Base-by-base conservation (phyloP, 2,329 filamentous ascomycete genomes). In the Penicillium sp. region DNA sequence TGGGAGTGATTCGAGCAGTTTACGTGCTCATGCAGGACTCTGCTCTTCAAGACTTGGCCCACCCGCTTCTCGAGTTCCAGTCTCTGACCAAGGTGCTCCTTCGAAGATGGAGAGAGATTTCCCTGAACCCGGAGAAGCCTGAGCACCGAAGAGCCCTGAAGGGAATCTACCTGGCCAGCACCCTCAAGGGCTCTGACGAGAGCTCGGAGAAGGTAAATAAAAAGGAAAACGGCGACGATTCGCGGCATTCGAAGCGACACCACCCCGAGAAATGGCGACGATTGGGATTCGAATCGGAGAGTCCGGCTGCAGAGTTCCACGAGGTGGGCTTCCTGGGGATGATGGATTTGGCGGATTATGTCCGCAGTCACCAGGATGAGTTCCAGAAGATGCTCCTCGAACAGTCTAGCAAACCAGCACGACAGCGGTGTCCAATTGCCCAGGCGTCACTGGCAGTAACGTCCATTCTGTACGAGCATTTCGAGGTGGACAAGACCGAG, bases 321-420 rank as follows among this genome's bases (percentile, higher is more conserved):
- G 77, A 82, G 33, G 87, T 88, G 25, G 93, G 93, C 0, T 97
- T 91, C 66, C 72, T 98, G 46, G 93, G 93, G 25, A 89, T 98
- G 82, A 97, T 98, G 91, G 93, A 98, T 68, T 72, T 98, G 63
- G 89, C 90, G 2, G 91, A 97, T 69, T 98, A 89, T 67, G 89
- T 95, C 42, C 82, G 87, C 63, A 95, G 90, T 66, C 86, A 95
- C 65, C 89, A 95, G 67, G 91, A 96, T 65, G 83, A 83, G 9
- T 97, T 95, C 60, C 91, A 95, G 67, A 96, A 95, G 72, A 78
- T 95, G 59, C 74, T 98, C 13, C 75, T 96, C 31, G 93, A 98
- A 70, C 93, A 98, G 70, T 86, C 88, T 3, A 83, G 85, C 6
- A 83, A 83, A 62, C 81, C 87, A 1, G 62, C 81, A 20, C 75